Evolutionary conservation across 2,329 filamentous ascomycete species (phyloP), one percentile per base, ranked within the genome.

Genomic region (Pezicula radicicola): DNA sequence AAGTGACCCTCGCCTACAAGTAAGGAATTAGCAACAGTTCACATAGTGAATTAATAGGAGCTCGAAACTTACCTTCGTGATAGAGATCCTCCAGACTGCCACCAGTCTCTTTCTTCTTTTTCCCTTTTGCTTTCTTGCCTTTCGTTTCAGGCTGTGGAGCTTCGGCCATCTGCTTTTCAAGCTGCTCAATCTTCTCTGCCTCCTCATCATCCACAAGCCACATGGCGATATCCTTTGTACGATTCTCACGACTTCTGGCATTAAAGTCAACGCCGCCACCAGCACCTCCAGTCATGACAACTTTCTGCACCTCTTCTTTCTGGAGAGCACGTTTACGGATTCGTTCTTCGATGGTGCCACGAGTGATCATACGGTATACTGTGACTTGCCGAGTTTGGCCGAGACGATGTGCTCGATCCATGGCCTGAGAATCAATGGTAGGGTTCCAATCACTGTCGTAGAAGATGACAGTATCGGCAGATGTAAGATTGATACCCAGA

Each of bases 381-480:
- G 92, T 97, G 52, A 99, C 94, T 72, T 99, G 94, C 60, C 84
- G 84, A 2, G 93, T 97, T 71, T 99, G 93, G 46, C 94, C 94
- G 35, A 99, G 83, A 81, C 94, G 90, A 83, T 99, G 94, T 12
- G 94, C 94, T 70, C 94, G 89, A 71, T 99, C 94, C 94, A 97
- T 97, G 71, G 94, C 94, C 70, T 99, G 94, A 49, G 90, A 96
- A 70, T 99, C 94, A 65, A 97, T 97, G 3, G 94, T 97, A 0
- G 94, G 94, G 69, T 99, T 99, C 94, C 94, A 99, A 70, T 99
- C 94, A 10, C 91, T 96, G 69, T 99, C 94, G 79, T 99, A 99
- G 76, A 99, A 99, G 72, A 99, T 97, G 72, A 99, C 94, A 0
- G 94, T 99, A 69, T 99, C 94, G 18, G 94, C 94, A 48, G 89